Conservation (phyloP, 768 basidiomycete species). For the Galerina sulciceps region DNA sequence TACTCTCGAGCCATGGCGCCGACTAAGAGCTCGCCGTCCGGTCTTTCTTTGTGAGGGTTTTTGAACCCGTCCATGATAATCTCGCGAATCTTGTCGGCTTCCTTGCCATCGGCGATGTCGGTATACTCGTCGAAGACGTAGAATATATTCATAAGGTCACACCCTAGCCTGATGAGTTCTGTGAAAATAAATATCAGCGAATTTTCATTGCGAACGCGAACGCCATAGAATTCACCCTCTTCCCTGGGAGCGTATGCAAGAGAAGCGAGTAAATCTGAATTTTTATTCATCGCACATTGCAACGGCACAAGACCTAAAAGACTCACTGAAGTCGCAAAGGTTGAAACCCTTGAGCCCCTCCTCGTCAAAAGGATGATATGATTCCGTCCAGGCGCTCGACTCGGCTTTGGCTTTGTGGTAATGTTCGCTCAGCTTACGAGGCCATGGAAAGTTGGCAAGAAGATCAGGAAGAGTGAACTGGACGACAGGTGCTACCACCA, state of each 20-base stretch:
- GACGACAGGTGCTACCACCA: slow-evolving; percentile 1
- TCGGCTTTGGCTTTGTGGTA: slow-evolving; percentile 31
- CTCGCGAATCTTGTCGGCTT: slow-evolving; percentile 32
- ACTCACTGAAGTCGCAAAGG: slow-evolving; percentile 26
- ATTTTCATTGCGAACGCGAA: not conserved
- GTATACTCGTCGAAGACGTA: slow-evolving; percentile 55
- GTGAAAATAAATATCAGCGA: not conserved
- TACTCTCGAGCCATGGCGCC: slow-evolving; percentile 44
- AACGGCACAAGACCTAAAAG: too few relatives aligned
- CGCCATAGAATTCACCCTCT: slow-evolving; percentile 14
- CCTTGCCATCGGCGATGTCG: slow-evolving; percentile 38
- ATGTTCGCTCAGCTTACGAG: slow-evolving; percentile 42
- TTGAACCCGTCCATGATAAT: slow-evolving; percentile 44
- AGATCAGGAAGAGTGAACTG: slow-evolving; percentile 27
- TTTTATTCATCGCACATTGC: not conserved
- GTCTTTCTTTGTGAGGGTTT: slow-evolving; percentile 41
- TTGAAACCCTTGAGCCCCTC: slow-evolving; percentile 27
- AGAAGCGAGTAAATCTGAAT: slow-evolving; percentile 21
- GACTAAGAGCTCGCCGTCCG: slow-evolving; percentile 38
- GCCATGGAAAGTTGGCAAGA: slow-evolving; percentile 47
- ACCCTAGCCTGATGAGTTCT: slow-evolving; percentile 23
- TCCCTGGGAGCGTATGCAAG: slow-evolving; percentile 24
- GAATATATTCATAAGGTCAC: slow-evolving; percentile 55
- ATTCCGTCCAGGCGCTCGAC: slow-evolving; percentile 27
- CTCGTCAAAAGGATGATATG: slow-evolving; percentile 24